phyloP scores from a whole-genome alignment of 177 flowering plant genomes.

The Vitis hybrid region DNA sequence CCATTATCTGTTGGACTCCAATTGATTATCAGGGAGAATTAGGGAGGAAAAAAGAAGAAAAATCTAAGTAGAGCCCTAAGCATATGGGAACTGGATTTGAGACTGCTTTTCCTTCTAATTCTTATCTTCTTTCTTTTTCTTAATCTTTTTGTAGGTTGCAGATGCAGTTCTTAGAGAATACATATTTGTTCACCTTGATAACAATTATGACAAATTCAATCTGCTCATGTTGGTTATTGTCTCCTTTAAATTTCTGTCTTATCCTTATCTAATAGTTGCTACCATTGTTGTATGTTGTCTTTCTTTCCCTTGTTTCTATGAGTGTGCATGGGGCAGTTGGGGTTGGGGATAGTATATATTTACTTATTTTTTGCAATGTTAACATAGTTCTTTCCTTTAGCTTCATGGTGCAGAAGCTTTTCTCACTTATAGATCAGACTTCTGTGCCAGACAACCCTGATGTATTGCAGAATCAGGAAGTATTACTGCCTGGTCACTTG shows the following conservation, averaged over 20 bases:
- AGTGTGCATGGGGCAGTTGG: no score
- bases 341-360: not conserved
- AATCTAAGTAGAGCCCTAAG: not conserved
- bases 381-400: slow-evolving; percentile 32
- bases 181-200: slow-evolving; percentile 77
- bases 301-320: not conserved
- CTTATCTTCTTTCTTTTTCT: not conserved
- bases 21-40: not conserved
- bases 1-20: not conserved
- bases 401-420: slow-evolving; percentile 91
- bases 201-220: slow-evolving; percentile 78
- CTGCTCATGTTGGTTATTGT: slow-evolving; percentile 73
- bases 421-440: slow-evolving; percentile 83
- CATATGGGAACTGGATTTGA: not conserved
- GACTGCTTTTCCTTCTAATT: not conserved
- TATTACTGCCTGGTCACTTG: slow-evolving; percentile 84
- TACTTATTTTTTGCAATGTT: not conserved
- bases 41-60: not conserved
- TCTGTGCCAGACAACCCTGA: slow-evolving; percentile 85
- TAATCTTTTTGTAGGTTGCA: slow-evolving; percentile 59
- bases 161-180: slow-evolving; percentile 65
- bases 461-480: slow-evolving; percentile 87
- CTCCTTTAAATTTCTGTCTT: slow-evolving; percentile 4
- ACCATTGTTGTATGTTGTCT: not conserved
- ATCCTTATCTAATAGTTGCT: not conserved